phyloP scores from a whole-genome alignment of 371 early-diverging fungal species.

The Mortierella sp. region DNA sequence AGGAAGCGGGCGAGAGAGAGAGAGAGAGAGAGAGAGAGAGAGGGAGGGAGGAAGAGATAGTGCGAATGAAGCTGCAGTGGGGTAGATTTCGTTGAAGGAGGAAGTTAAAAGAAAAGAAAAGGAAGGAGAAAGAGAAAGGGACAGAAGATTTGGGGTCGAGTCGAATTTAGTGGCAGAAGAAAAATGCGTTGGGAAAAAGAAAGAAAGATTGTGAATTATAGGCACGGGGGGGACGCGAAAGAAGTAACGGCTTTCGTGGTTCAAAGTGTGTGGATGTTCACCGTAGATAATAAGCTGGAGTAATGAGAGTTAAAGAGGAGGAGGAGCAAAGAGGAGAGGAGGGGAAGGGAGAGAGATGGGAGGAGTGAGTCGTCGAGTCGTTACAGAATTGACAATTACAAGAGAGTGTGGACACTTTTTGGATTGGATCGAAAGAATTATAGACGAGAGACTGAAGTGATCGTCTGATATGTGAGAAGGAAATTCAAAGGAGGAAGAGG shows the following conservation, averaged over 20 bases:
- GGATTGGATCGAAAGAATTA: slow-evolving; percentile 6
- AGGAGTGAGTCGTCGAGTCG: slow-evolving; percentile 7
- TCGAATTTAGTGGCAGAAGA: no score
- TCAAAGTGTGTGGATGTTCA: neutral
- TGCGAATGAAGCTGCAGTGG: neutral
- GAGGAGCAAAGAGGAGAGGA: no score
- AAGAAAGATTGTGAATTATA: neutral
- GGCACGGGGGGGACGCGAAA: no score
- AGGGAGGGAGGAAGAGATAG: neutral
- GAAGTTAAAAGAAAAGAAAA: neutral
- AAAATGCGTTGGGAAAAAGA: neutral
- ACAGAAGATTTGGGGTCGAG: neutral
- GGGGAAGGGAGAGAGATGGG: neutral
- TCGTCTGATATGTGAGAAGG: slow-evolving; percentile 10
- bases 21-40: no score
- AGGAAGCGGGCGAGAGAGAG: no score
- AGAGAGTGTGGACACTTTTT: neutral
- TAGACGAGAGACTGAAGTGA: slow-evolving; percentile 23
- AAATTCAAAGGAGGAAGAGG: slow-evolving; percentile 9
- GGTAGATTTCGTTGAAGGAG: neutral
- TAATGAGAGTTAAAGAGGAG: neutral
- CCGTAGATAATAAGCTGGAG: neutral
- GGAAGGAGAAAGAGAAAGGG: neutral
- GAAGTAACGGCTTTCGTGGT: neutral
- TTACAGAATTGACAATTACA: neutral